Evolutionary conservation across 106 monocot species (phyloP).

Genomic region (Xerophyta viscosa): DNA sequence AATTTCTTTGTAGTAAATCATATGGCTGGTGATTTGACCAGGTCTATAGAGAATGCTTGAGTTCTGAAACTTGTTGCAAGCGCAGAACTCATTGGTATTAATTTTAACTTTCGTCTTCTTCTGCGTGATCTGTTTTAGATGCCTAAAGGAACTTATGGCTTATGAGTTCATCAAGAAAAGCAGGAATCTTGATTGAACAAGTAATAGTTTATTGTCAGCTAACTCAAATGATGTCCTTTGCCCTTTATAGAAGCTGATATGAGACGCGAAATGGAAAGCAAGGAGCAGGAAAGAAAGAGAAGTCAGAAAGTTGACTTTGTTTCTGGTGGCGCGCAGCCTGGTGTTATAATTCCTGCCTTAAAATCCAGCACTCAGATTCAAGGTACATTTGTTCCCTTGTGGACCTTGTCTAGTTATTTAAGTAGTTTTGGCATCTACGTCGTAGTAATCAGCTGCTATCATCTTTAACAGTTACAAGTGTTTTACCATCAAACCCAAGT

Average conservation of each 20-base stretch:
- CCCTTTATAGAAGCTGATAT: constrained; percentile 67
- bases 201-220: no score
- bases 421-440: neutral
- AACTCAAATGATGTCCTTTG: neutral
- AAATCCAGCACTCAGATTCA: constrained; percentile 39
- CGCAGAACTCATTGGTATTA: no score
- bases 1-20: no score
- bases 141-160: no score
- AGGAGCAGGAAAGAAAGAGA: constrained; percentile 84
- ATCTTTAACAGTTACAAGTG: constrained; percentile 19
- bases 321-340: constrained; percentile 55
- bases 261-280: constrained; percentile 82
- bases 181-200: neutral
- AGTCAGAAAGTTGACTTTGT: constrained; percentile 79
- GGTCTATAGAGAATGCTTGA: no score
- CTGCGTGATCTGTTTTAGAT: no score
- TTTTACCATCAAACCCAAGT: constrained; percentile 24
- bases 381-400: constrained; percentile 20
- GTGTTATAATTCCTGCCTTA: constrained; percentile 22
- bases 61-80: no score
- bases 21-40: no score
- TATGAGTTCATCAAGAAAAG: no score
- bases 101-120: no score
- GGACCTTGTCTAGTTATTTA: neutral
- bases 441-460: constrained; percentile 14